Evolutionary conservation across 768 basidiomycete genomes (phyloP), one percentile per base, ranked within the genome.

Genomic region (Amanita pseudoporphyria): DNA sequence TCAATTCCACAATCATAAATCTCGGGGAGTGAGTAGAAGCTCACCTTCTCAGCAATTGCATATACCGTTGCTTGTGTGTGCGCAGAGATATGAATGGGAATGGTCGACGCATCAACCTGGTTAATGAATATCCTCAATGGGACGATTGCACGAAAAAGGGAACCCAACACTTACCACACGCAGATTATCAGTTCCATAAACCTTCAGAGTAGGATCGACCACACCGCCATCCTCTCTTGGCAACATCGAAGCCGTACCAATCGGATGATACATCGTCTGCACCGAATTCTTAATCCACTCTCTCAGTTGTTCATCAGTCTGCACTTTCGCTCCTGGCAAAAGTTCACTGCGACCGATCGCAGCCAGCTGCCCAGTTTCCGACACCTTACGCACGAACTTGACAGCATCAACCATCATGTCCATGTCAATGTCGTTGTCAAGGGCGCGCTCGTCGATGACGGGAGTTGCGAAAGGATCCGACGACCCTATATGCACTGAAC

Each of bases 171-270:
- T 47, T n/a, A 52, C 53, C 16, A 54, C 48, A 3, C 50, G 49
- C 7, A 54, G 18, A 24, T 54, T 51, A 30, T 38, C 47, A 14
- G 52, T 53, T 19, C 51, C 52, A 24, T 55, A 52, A 22, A 52
- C 52, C 5, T 36, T 45, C n/a, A 55, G 52, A 6, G 52, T 44
- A 14, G 19, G 24, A 19, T 55, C 47, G n/a, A 55, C 51, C 14
- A 72, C 71, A 9, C 71, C 71, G 16, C 60, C 60, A 28, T 65
- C 55, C 10, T 65, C 66, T 13, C 52, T 52, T 6, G 70, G 69
- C 12, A 70, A 54, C 70, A 71, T 69, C 2, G 65, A 60, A 43
- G 60, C 60, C 3, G 66, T 58, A 16, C 51, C 51, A 22, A 52
- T 49, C 24, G 38, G 47, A 36, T 52, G 44, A 39, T 49, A 54